Conservation (phyloP, 192 early-diverging fungal genomes). For the Coemansia sp. region DNA sequence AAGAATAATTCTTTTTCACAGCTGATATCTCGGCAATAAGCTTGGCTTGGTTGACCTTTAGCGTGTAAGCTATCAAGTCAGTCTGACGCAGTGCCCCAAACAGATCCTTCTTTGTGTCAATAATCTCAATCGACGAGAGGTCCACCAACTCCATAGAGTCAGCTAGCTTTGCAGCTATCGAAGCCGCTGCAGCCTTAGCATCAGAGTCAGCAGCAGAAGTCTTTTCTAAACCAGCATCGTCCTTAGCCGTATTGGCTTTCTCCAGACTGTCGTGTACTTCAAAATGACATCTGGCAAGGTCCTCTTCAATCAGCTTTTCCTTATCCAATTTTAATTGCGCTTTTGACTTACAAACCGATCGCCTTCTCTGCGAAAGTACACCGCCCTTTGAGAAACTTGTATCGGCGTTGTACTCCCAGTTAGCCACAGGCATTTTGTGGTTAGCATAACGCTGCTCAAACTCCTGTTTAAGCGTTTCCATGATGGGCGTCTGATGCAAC, state of each 20-base stretch:
- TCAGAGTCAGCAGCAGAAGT: not conserved
- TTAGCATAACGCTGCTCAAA: slow-evolving; percentile 76
- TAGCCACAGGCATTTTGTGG: slow-evolving; percentile 63
- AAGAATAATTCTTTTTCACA: not conserved
- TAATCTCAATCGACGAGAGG: slow-evolving; percentile 19
- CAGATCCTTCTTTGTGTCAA: slow-evolving; percentile 32
- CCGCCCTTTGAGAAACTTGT: slow-evolving; percentile 13
- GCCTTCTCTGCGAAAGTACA: slow-evolving; percentile 11
- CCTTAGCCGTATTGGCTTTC: not conserved
- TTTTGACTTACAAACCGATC: not conserved
- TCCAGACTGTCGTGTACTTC: slow-evolving; percentile 9
- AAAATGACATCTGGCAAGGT: slow-evolving; percentile 30
- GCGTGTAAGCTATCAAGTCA: slow-evolving; percentile 40
- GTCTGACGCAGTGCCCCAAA: slow-evolving; percentile 32
- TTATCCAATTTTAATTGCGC: slow-evolving; percentile 1
- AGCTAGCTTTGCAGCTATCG: not conserved
- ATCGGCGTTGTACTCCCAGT: slow-evolving; percentile 52
- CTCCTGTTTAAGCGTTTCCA: slow-evolving; percentile 79
- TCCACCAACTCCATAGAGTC: slow-evolving; percentile 19
- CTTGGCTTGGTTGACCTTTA: slow-evolving; percentile 11
- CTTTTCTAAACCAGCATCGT: not conserved
- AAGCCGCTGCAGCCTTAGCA: not conserved
- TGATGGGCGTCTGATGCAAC: slow-evolving; percentile 80
- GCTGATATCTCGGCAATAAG: slow-evolving; percentile 4
- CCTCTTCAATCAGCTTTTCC: slow-evolving; percentile 21